Conservation (phyloP, 441 rosid species). For the Kokia cookei region DNA sequence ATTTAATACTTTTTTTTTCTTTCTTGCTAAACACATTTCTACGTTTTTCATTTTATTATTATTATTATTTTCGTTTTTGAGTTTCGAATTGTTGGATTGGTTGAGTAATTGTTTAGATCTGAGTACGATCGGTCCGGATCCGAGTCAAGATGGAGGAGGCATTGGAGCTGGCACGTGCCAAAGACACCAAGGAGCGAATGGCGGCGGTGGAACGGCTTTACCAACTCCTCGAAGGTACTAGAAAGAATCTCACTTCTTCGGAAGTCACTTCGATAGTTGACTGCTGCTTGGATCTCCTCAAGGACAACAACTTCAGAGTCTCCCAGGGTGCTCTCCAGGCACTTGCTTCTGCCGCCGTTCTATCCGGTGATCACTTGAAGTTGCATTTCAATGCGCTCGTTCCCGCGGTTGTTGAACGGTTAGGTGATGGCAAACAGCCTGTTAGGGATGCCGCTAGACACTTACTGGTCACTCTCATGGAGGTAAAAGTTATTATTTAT, state of each 20-base stretch:
- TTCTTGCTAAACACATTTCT: not conserved
- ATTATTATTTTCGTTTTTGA: too few species aligned
- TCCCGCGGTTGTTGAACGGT: slow-evolving; percentile 91
- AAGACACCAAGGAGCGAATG: slow-evolving; percentile 98
- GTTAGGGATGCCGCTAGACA: slow-evolving; percentile 96
- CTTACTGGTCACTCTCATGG: slow-evolving; percentile 92
- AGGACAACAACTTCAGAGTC: slow-evolving; percentile 88
- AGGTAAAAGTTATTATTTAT: slow-evolving; percentile 39
- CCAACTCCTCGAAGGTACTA: slow-evolving; percentile 83
- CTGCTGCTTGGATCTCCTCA: slow-evolving; percentile 93
- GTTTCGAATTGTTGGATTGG: not conserved
- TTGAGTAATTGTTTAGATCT: slow-evolving; percentile 35
- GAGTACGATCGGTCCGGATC: slow-evolving; percentile 36
- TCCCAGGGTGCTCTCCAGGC: slow-evolving; percentile 96
- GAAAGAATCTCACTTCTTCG: slow-evolving; percentile 66
- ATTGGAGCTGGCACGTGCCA: slow-evolving; percentile 89
- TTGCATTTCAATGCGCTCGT: slow-evolving; percentile 91
- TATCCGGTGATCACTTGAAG: slow-evolving; percentile 95
- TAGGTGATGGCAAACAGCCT: slow-evolving; percentile 93
- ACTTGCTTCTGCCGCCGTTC: slow-evolving; percentile 98
- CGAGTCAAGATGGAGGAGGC: slow-evolving; percentile 80
- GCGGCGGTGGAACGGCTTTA: slow-evolving; percentile 94
- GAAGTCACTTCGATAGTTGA: slow-evolving; percentile 89
- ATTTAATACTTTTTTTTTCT: not conserved
- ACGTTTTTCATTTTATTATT: not conserved